Conservation (phyloP, 306 rosid species). For the Pueraria montana region DNA sequence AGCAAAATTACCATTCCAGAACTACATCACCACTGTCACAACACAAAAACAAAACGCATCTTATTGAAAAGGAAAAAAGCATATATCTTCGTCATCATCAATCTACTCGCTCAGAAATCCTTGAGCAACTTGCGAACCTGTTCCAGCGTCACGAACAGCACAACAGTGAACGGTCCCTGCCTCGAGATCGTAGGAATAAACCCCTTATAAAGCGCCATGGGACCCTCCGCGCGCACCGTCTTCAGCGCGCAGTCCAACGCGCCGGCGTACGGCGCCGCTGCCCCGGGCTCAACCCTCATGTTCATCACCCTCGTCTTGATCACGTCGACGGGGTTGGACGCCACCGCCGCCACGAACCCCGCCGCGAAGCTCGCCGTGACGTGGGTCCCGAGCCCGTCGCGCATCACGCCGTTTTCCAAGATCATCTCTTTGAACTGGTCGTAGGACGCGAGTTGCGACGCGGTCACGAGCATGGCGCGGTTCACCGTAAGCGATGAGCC, state of each 20-base stretch:
- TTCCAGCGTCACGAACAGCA: conserved; percentile 79
- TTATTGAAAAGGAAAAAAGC: not conserved
- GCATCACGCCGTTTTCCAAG: conserved; percentile 61
- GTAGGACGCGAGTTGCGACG: conserved; percentile 81
- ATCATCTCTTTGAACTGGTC: conserved; percentile 79
- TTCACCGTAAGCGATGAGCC: conserved; percentile 80
- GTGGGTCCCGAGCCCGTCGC: conserved; percentile 84
- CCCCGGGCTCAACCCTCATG: conserved; percentile 80
- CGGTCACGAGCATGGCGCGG: conserved; percentile 88
- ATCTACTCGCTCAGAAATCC: conserved; percentile 61
- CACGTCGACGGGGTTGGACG: conserved; percentile 81
- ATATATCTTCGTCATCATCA: conserved; percentile 46
- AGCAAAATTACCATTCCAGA: not conserved
- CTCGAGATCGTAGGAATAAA: conserved; percentile 82
- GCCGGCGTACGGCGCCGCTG: conserved; percentile 69
- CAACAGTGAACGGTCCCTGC: conserved; percentile 87
- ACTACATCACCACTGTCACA: not conserved
- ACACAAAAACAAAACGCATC: not conserved
- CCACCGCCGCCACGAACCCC: conserved; percentile 84
- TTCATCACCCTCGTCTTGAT: conserved; percentile 86
- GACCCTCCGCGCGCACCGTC: conserved; percentile 81
- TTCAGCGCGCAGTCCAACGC: conserved; percentile 76
- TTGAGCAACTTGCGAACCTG: conserved; percentile 80
- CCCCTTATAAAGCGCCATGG: conserved; percentile 77
- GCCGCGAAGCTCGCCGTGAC: conserved; percentile 83